Percentiles rank a stretch among this genome's conserved stretches.
Evolutionary conservation across 805 yeast genomes (phyloP).

Genomic region (Tetrapisispora iriomotensis): DNA sequence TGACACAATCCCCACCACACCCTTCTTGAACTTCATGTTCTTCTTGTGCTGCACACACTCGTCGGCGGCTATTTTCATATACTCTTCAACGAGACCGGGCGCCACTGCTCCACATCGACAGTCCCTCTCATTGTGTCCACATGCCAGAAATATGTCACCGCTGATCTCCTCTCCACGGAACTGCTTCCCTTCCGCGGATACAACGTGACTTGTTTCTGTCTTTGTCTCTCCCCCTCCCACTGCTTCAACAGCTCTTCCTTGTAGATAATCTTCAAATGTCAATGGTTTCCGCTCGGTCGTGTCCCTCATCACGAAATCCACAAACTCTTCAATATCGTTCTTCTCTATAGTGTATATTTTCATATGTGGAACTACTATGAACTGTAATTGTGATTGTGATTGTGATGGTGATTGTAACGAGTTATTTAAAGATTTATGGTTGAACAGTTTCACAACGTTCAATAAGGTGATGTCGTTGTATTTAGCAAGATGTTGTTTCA

Average conservation of each 20-base stretch:
- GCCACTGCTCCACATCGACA: conserved; percentile 20
- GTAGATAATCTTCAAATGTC: too few relatives aligned
- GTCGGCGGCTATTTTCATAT: conserved; percentile 1
- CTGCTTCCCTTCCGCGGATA: not conserved
- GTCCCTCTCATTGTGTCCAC: conserved; percentile 24
- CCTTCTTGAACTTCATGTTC: too few relatives aligned
- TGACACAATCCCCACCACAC: conserved; percentile 47
- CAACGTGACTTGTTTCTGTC: not conserved
- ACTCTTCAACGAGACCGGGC: conserved; percentile 11
- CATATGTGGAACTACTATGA: conserved; percentile 17
- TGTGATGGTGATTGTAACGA: too few relatives aligned
- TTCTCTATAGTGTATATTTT: conserved; percentile 11
- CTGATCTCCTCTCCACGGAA: conserved; percentile 7
- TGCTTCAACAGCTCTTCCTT: too few relatives aligned
- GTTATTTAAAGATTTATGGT: too few relatives aligned
- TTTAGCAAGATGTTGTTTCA: not conserved
- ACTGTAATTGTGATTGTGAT: not conserved
- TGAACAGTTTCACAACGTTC: too few relatives aligned
- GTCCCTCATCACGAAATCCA: not conserved
- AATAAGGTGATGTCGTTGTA: not conserved
- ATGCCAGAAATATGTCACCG: conserved; percentile 15
- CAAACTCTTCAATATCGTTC: conserved; percentile 10
- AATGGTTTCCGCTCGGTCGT: too few relatives aligned
- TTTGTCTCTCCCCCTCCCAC: too few relatives aligned
- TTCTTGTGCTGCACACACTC: too few relatives aligned